A percentile compares a stretch with the other conserved stretches of the same genome.
Evolutionary conservation across 176 grass and related monocot genomes (phyloP).

Genomic region (Carex cristatella): DNA sequence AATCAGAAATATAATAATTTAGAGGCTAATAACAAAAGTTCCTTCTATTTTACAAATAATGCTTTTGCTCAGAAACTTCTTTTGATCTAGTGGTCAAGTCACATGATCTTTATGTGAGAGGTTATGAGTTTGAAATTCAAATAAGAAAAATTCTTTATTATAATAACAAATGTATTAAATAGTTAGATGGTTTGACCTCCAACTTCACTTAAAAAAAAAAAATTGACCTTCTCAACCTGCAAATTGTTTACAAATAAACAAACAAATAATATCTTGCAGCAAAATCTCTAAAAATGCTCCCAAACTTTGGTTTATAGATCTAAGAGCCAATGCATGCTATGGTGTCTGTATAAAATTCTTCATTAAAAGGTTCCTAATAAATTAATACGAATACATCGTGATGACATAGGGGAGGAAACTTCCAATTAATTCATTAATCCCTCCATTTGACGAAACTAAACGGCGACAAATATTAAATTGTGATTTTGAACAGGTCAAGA

Average conservation of each 20-base stretch:
- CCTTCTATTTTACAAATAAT: not conserved
- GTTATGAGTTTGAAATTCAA: too few relatives aligned
- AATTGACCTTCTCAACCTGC: not conserved
- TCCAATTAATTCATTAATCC: conserved; percentile 17
- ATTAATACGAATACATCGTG: conserved; percentile 19
- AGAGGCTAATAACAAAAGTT: not conserved
- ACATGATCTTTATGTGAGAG: too few relatives aligned
- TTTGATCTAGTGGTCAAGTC: too few relatives aligned
- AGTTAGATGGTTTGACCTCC: too few relatives aligned
- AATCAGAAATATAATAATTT: too few relatives aligned
- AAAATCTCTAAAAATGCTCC: not conserved
- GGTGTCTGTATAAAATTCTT: not conserved
- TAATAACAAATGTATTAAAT: too few relatives aligned
- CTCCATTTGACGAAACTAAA: conserved; percentile 19
- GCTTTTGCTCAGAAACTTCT: not conserved
- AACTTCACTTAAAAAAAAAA: too few relatives aligned
- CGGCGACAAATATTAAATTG: conserved; percentile 14
- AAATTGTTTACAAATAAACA: not conserved
- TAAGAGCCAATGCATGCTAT: not conserved
- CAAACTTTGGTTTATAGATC: not conserved
- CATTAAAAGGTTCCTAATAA: not conserved
- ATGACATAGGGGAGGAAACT: conserved; percentile 23
- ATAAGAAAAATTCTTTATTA: too few relatives aligned
- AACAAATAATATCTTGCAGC: not conserved
- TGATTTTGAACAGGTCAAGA: conserved; percentile 13